Evolutionary conservation across 2,329 filamentous ascomycete genomes (phyloP).

Genomic region (Ophiocordyceps camponoti-saundersi): DNA sequence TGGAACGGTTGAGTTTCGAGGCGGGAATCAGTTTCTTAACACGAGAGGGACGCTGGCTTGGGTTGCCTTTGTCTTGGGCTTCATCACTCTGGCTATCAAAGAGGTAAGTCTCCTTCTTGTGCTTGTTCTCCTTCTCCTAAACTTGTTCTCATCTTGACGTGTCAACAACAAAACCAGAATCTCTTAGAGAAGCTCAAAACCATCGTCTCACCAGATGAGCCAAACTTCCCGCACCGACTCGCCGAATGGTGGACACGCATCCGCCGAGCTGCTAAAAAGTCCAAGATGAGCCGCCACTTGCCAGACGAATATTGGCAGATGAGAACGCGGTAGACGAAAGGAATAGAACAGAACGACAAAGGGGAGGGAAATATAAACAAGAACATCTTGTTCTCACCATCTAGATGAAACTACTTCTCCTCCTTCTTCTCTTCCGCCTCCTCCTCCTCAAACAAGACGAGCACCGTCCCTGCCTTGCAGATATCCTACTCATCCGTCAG

Average conservation of each 20-base stretch:
- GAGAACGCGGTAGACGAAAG: conserved; percentile 7
- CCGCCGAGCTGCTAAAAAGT: conserved; percentile 16
- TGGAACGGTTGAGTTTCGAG: conserved; percentile 21
- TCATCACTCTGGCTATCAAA: conserved; percentile 17
- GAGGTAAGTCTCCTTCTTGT: conserved; percentile 11
- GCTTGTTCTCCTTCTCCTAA: too few relatives aligned
- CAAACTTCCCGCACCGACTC: conserved; percentile 12
- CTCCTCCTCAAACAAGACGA: conserved; percentile 54
- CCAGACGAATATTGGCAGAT: conserved; percentile 16
- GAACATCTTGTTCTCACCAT: not conserved
- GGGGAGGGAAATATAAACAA: not conserved
- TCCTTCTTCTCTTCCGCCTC: not conserved
- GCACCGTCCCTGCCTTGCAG: conserved; percentile 58
- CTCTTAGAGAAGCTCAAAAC: conserved; percentile 12
- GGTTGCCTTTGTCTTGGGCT: conserved; percentile 21
- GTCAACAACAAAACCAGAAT: conserved; percentile 8
- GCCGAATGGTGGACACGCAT: conserved; percentile 18
- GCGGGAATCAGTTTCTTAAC: conserved; percentile 20
- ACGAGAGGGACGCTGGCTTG: conserved; percentile 19
- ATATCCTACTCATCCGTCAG: conserved; percentile 38
- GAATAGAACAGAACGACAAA: not conserved
- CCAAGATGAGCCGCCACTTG: conserved; percentile 15
- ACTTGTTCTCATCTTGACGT: not conserved
- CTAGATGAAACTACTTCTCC: not conserved
- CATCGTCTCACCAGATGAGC: conserved; percentile 11